Percentiles rank a stretch among this genome's conserved stretches.
Evolutionary conservation across 495 filamentous ascomycete genomes (phyloP).

Genomic region (Geoglossum glabrum): DNA sequence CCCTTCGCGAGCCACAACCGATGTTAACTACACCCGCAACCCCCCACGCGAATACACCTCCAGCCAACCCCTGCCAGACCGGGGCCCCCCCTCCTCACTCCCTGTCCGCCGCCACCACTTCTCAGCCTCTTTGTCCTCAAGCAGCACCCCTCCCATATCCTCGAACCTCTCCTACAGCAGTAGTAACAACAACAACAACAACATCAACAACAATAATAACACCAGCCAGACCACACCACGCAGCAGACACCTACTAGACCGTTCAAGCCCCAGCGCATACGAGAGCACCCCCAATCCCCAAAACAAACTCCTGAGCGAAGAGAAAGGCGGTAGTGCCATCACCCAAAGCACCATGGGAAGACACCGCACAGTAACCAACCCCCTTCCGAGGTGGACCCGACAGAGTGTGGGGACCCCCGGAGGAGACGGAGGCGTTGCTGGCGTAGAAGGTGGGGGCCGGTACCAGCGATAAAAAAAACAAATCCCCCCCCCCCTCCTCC

Average conservation of each 20-base stretch:
- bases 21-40: conserved; percentile 25
- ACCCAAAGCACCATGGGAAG: background rate
- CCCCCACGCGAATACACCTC: conserved; percentile 18
- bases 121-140: conserved; percentile 18
- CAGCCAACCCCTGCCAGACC: conserved; percentile 22
- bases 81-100: conserved; percentile 24
- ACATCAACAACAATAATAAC: background rate
- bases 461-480: too few relatives aligned
- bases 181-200: background rate
- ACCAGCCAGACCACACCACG: background rate
- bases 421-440: too few relatives aligned
- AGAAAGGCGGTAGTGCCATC: too few relatives aligned
- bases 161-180: conserved; percentile 15
- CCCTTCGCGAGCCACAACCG: conserved; percentile 36
- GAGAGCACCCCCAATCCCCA: background rate
- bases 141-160: conserved; percentile 22
- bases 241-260: background rate
- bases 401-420: too few relatives aligned
- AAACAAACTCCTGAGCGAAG: background rate
- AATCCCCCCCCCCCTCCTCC: too few relatives aligned
- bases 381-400: too few relatives aligned
- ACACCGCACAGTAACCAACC: background rate
- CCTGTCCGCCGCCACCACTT: conserved; percentile 26
- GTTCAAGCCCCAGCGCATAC: background rate
- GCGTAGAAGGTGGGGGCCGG: too few relatives aligned